Percentiles rank a stretch among this genome's conserved stretches.
phyloP scores from a whole-genome alignment of 768 basidiomycete species.

The Pleurotus pulmonarius region DNA sequence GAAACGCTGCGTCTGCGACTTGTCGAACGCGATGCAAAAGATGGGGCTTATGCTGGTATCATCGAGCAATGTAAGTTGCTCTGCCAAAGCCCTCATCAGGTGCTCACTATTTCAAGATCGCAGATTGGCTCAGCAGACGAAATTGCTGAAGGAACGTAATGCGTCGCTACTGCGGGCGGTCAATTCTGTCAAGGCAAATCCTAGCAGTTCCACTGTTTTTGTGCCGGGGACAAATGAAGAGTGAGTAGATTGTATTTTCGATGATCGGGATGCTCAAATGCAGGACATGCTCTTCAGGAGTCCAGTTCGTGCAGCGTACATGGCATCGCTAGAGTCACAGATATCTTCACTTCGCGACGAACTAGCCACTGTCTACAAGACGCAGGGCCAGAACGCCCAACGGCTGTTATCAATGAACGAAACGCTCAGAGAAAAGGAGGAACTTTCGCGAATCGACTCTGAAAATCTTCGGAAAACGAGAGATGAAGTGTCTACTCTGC shows the following conservation, averaged over 20 bases:
- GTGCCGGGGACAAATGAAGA: slow-evolving; percentile 66
- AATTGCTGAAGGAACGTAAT: slow-evolving; percentile 90
- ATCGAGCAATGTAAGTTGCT: slow-evolving; percentile 84
- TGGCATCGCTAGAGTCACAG: slow-evolving; percentile 89
- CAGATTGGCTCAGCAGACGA: slow-evolving; percentile 87
- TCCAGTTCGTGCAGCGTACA: slow-evolving; percentile 83
- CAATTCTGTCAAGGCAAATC: slow-evolving; percentile 60
- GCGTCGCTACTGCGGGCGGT: slow-evolving; percentile 83
- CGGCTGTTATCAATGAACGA: slow-evolving; percentile 92
- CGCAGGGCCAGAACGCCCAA: slow-evolving; percentile 94
- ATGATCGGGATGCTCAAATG: neutral
- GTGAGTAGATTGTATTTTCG: slow-evolving; percentile 39
- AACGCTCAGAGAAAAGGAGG: slow-evolving; percentile 90
- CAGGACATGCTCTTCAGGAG: slow-evolving; percentile 44
- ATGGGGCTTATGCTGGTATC: slow-evolving; percentile 76
- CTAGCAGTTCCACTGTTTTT: slow-evolving; percentile 59
- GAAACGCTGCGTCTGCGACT: slow-evolving; percentile 76
- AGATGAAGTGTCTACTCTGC: slow-evolving; percentile 69
- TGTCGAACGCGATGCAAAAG: slow-evolving; percentile 77
- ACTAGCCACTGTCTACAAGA: slow-evolving; percentile 92
- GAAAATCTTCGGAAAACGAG: slow-evolving; percentile 75
- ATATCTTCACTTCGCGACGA: slow-evolving; percentile 90
- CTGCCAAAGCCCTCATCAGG: too few relatives aligned
- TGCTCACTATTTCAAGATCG: slow-evolving; percentile 52
- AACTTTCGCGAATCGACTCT: slow-evolving; percentile 73